Evolutionary conservation across 805 yeast species (phyloP), one percentile per base, ranked within the genome.

Genomic region (Pichia sporocuriosa): DNA sequence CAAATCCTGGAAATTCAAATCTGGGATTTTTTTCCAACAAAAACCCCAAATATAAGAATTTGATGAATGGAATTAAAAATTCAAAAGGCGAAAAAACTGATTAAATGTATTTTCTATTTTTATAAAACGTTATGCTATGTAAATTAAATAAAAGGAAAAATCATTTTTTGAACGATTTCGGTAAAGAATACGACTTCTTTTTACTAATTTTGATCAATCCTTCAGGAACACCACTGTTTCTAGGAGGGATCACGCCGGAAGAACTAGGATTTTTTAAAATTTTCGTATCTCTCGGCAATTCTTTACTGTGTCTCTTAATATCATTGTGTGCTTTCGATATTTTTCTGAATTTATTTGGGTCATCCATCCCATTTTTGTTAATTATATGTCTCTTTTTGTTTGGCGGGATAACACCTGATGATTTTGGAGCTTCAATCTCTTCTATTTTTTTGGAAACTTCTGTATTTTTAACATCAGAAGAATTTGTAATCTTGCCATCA

Each of bases 41-140:
- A 15, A 37, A 17, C 20, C 25, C 42, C 11, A 41, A 48, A 27
- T 45, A 47, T 24, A 32, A 39, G 20, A 15, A 10, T 10, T 23
- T 45, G 8, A 21, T 42, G 4, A 35, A 30, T 13, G 50, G 44
- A 10, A 45, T 57, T 21, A 53, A 45, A 33, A 49, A 29, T 15
- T 49, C 53, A 21, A 60, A 60, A 44, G 62, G 63, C 2, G 53
- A 46, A 4, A 60, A 60, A 43, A 55, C 52, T 26, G 63, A 60
- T 37, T 59, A 35, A 45, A 27, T 10, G 20, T 27, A 29, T 34
- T 12, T 22, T 22, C 16, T 21, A 22, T 20, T 3, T 16, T 21
- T 22, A 19, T 26, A 26, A 26, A 26, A 26, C 6, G 10, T 6
- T 26, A 26, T 12, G 29, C 29, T 26, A 12, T 12, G 9, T 26